Percentiles rank a stretch among this genome's conserved stretches.
phyloP scores from a whole-genome alignment of 2,329 filamentous ascomycete species.

The Xylogone sp. region DNA sequence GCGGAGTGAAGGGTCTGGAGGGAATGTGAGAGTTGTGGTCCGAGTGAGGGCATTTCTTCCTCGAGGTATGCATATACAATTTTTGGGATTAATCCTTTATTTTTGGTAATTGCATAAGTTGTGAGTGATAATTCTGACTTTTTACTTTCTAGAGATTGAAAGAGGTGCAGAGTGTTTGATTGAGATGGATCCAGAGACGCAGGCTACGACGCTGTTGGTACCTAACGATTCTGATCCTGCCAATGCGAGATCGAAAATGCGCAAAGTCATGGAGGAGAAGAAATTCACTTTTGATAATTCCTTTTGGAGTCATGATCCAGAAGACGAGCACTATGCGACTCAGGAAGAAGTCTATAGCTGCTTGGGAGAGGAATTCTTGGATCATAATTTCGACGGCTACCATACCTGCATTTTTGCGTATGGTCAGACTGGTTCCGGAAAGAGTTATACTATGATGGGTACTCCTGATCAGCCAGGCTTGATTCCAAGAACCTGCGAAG shows the following conservation, averaged over 20 bases:
- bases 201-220: slow-evolving; percentile 76
- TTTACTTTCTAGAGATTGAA: slow-evolving; percentile 67
- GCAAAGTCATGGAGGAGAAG: slow-evolving; percentile 81
- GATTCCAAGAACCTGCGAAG: slow-evolving; percentile 92
- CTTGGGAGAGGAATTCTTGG: slow-evolving; percentile 92
- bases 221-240: slow-evolving; percentile 55
- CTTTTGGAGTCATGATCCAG: slow-evolving; percentile 88
- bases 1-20: slow-evolving; percentile 55
- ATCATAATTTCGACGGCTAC: slow-evolving; percentile 99
- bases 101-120: slow-evolving; percentile 4
- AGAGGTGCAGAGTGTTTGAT: slow-evolving; percentile 81
- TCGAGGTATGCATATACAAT: slow-evolving; percentile 67
- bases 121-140: slow-evolving; percentile 20
- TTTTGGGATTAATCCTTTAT: not conserved
- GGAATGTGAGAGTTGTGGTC: slow-evolving; percentile 80
- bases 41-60: slow-evolving; percentile 75
- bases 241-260: slow-evolving; percentile 57
- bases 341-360: slow-evolving; percentile 94
- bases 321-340: slow-evolving; percentile 80
- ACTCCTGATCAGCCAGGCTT: slow-evolving; percentile 78
- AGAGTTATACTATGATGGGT: slow-evolving; percentile 99
- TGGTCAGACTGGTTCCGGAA: slow-evolving; percentile 94
- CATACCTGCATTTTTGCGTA: slow-evolving; percentile 99
- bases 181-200: slow-evolving; percentile 82
- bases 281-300: slow-evolving; percentile 95